Base-by-base conservation (phyloP, 2,329 filamentous ascomycete genomes). In the Aspergillus sp. region DNA sequence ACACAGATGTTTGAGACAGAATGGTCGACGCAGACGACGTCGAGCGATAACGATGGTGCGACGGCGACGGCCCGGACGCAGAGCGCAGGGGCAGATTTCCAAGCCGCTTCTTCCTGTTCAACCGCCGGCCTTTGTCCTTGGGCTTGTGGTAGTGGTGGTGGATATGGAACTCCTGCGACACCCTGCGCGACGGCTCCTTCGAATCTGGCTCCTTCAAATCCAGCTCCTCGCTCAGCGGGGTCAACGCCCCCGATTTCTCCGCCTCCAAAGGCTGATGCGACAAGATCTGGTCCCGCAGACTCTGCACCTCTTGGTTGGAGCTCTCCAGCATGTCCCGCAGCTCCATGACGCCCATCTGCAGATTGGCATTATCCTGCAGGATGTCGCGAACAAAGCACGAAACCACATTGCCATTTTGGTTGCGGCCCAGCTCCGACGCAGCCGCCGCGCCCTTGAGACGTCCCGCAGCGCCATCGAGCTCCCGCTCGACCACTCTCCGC, bases 381-480 rank as follows among this genome's bases (percentile, higher is more conserved):
- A 98, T 83, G 55, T 96, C 91, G 45, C 88, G 86, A 35, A 98
- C 91, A 48, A 98, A 96, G 52, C 93, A 85, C 13, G 85, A 88
- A n/a, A 96, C 85, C 24, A 93, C 85, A 36, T 69, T 78, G 7
- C 74, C 71, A 35, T 65, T 67, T 44, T 74, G 73, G 17, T 73
- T 69, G 3, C 72, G 69, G 3, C 70, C 71, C 25, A 82, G 63
- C 2, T 77, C 76, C 44, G 77, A 80, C 16, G 72, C 71, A 1
- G 81, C 84, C 3, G 86, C 86, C 8, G 83, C 82, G 7, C 82
- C 82, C 59, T 89, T 91, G 33, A 93, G 68, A 34, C 86, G 74
- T 19, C 80, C 82, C 8, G 84, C 85, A 2, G 86, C 84, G 15
- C 78, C 78, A 47, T 82, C 79, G 26, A 95, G 67, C 52, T 93